A percentile compares a stretch with the other conserved stretches of the same genome.
phyloP scores from a whole-genome alignment of 345 rosid species.

The Murraya paniculata region DNA sequence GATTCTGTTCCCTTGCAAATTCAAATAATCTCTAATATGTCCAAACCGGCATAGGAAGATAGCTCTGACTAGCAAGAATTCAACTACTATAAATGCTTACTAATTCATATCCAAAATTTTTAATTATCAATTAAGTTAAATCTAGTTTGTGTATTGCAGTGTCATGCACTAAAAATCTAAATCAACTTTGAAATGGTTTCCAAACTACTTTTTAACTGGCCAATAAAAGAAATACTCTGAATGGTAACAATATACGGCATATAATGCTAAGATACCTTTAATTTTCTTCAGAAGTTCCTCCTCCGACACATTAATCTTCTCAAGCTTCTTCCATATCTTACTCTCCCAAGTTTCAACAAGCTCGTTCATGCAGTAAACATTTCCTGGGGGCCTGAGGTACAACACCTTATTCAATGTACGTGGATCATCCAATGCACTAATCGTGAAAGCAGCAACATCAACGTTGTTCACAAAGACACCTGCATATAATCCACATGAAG shows the following conservation, averaged over 20 bases:
- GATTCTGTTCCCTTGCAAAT: not conserved
- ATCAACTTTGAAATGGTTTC: not conserved
- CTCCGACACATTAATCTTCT: constrained; percentile 50
- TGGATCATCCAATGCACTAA: constrained; percentile 65
- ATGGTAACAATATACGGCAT: not conserved
- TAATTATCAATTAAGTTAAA: not conserved
- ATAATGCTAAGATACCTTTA: constrained; percentile 38
- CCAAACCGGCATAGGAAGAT: not conserved
- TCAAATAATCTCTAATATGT: not conserved
- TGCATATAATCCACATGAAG: constrained; percentile 23
- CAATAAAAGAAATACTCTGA: not conserved
- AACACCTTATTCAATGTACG: constrained; percentile 55
- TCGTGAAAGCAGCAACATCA: constrained; percentile 67
- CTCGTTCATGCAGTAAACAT: constrained; percentile 66
- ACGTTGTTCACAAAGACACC: constrained; percentile 59
- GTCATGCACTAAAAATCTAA: not conserved
- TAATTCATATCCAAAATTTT: not conserved
- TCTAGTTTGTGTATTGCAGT: not conserved
- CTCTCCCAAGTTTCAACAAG: constrained; percentile 66
- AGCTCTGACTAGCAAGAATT: not conserved
- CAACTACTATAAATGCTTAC: not conserved
- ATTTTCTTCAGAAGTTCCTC: constrained; percentile 59
- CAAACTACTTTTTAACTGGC: not conserved
- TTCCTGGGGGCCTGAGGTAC: constrained; percentile 66
- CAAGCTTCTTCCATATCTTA: constrained; percentile 59